Conservation (phyloP, 176 grass and related monocot species). For the Luzula sylvatica region DNA sequence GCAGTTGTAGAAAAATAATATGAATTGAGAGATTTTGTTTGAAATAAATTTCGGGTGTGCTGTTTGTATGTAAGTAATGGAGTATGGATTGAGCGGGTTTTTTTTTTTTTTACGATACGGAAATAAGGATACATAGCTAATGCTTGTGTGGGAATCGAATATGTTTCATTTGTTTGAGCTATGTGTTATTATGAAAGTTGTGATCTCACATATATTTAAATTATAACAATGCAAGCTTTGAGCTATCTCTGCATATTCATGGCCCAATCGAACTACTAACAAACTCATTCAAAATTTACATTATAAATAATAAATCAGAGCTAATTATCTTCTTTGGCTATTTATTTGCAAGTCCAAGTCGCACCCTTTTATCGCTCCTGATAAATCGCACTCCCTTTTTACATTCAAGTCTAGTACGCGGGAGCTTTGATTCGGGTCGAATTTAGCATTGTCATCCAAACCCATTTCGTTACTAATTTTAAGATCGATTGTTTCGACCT, state of each 20-base stretch:
- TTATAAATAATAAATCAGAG: constrained; percentile 17
- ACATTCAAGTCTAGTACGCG: constrained; percentile 74
- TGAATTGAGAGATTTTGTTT: background rate
- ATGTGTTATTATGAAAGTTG: background rate
- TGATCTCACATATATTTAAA: no score
- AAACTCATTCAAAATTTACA: constrained; percentile 20
- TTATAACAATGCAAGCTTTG: no score
- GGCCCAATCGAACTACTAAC: constrained; percentile 31
- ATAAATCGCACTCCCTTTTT: constrained; percentile 47
- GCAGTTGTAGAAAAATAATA: background rate
- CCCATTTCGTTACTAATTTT: constrained; percentile 28
- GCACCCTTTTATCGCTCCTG: constrained; percentile 31
- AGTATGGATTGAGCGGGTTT: background rate
- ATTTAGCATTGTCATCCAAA: constrained; percentile 33
- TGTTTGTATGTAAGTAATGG: constrained; percentile 12
- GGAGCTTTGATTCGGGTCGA: constrained; percentile 24
- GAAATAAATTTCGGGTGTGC: constrained; percentile 14
- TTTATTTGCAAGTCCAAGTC: constrained; percentile 44
- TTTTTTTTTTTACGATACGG: constrained; percentile 3
- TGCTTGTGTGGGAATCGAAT: background rate
- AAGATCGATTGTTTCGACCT: constrained; percentile 28
- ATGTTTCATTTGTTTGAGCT: background rate
- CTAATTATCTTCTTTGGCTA: constrained; percentile 33
- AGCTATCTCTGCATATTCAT: constrained; percentile 18
- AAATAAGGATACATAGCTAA: background rate